phyloP scores from a whole-genome alignment of 2,329 filamentous ascomycete species.

The Gliomastix tumulicola region DNA sequence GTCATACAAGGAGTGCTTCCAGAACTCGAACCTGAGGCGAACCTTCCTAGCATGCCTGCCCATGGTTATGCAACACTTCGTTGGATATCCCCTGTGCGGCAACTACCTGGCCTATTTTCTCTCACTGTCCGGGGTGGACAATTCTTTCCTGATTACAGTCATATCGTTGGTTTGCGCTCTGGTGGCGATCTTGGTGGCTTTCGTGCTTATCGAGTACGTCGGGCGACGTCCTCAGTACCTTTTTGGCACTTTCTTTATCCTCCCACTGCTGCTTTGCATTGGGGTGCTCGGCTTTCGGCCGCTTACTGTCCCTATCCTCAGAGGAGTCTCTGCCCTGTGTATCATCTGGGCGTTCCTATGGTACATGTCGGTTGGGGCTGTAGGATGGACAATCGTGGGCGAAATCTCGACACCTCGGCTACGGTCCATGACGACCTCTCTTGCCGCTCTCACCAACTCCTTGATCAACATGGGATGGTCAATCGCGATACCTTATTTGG shows the following conservation, averaged over 20 bases:
- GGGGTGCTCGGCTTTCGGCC: constrained; percentile 34
- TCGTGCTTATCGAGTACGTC: constrained; percentile 32
- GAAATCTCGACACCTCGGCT: constrained; percentile 3
- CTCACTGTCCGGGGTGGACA: constrained; percentile 21
- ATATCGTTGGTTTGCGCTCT: constrained; percentile 36
- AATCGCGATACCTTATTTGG: constrained; percentile 6
- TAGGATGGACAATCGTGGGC: not conserved
- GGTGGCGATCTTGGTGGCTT: constrained; percentile 30
- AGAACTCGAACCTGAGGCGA: constrained; percentile 29
- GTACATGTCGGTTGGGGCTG: constrained; percentile 24
- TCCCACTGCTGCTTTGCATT: constrained; percentile 33
- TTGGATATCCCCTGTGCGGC: constrained; percentile 34
- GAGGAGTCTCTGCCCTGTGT: constrained; percentile 10
- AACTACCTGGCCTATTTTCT: constrained; percentile 30
- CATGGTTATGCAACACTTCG: constrained; percentile 32
- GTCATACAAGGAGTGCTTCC: constrained; percentile 34
- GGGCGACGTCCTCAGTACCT: constrained; percentile 31
- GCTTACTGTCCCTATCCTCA: no score
- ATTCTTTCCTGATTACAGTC: constrained; percentile 30
- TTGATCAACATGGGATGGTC: constrained; percentile 5
- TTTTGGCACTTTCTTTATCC: constrained; percentile 18
- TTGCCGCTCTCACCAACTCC: constrained; percentile 4
- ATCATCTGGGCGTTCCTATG: not conserved
- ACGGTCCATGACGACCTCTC: constrained; percentile 3
- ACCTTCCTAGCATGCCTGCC: constrained; percentile 33